A percentile compares a stretch with the other conserved stretches of the same genome.
phyloP scores from a whole-genome alignment of 768 basidiomycete species.

The Lactarius deliciosus region DNA sequence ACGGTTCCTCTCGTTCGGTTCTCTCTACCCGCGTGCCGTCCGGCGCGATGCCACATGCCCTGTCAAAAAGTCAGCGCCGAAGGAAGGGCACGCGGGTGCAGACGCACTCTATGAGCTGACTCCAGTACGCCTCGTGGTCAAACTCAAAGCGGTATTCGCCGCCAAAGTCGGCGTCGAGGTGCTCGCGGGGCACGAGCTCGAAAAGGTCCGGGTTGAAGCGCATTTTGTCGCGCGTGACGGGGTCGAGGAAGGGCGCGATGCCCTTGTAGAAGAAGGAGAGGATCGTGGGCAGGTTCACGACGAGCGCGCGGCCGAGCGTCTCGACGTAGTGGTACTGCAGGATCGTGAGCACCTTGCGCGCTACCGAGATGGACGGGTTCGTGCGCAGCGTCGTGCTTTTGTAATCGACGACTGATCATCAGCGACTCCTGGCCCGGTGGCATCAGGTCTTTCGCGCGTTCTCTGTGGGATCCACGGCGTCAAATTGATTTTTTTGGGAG shows the following conservation, averaged over 20 bases:
- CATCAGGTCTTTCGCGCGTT: slow-evolving; percentile 88
- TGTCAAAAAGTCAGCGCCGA: slow-evolving; percentile 15
- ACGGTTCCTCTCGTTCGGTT: background rate
- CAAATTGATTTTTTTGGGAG: background rate
- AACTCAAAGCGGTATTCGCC: slow-evolving; percentile 74
- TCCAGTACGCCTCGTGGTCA: slow-evolving; percentile 75
- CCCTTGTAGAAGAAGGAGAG: slow-evolving; percentile 80
- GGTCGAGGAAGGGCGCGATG: slow-evolving; percentile 84
- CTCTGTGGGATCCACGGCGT: slow-evolving; percentile 44
- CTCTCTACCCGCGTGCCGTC: slow-evolving; percentile 34
- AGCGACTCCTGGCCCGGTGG: slow-evolving; percentile 81
- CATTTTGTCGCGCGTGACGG: slow-evolving; percentile 90
- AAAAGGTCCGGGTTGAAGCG: slow-evolving; percentile 82
- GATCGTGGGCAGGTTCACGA: slow-evolving; percentile 76
- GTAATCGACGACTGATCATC: slow-evolving; percentile 84
- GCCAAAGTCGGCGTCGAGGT: slow-evolving; percentile 83
- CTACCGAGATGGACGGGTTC: slow-evolving; percentile 80
- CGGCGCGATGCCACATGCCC: slow-evolving; percentile 35
- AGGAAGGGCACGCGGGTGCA: background rate
- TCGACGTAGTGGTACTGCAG: slow-evolving; percentile 89
- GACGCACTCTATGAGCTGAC: slow-evolving; percentile 66
- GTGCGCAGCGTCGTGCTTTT: slow-evolving; percentile 76
- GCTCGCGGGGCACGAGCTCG: slow-evolving; percentile 70
- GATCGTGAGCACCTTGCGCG: slow-evolving; percentile 73
- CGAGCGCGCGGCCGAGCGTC: slow-evolving; percentile 79